Evolutionary conservation across 83 land plant genomes (phyloP), one percentile per base, ranked within the genome.

Genomic region (Picea abies): DNA sequence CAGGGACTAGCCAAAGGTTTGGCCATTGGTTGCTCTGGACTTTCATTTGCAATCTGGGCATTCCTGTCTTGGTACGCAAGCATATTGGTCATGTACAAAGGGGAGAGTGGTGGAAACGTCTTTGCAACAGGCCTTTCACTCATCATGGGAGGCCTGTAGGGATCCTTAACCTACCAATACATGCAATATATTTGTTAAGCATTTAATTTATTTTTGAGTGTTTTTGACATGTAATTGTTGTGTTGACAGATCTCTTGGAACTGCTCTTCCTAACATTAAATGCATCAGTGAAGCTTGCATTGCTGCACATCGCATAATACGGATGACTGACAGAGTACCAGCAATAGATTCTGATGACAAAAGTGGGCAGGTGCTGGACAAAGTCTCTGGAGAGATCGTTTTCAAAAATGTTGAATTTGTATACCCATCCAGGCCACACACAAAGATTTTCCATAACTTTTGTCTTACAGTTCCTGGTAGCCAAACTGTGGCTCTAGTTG

Each of bases 401-500:
- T 89, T 94, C 64, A 83, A 87, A 26, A 72, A 83, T 26, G 90
- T 94, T 49, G 83, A 60, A 23, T 94, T 94, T 82, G 72, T 87
- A 5, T 94, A 94, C 80, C 96, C 96, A 26, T 85, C 94, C 1
- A 81, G 94, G 25, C 94, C 94, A 0, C 89, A 91, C 64, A 39
- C 87, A 22, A 3, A 70, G 6, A 86, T 94, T 8, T 84, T 94
- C n/a, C 63, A 85, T 5, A 88, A 90, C 79, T 90, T 94, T 76
- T 79, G 68, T 44, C 92, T 91, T 44, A 63, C 32, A 12, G 63
- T 93, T 44, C 83, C 78, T 44, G 88, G 90, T 73, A 92, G 96
- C 12, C 84, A 91, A 37, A 96, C 97, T 6, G 90, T 91, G 19
- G 99, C 99, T 4, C 91, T 96, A 17, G 99, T 96, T 8, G 99